Evolutionary conservation across 495 filamentous ascomycete species (phyloP), one percentile per base, ranked within the genome.

Genomic region (Neurospora intermedia): DNA sequence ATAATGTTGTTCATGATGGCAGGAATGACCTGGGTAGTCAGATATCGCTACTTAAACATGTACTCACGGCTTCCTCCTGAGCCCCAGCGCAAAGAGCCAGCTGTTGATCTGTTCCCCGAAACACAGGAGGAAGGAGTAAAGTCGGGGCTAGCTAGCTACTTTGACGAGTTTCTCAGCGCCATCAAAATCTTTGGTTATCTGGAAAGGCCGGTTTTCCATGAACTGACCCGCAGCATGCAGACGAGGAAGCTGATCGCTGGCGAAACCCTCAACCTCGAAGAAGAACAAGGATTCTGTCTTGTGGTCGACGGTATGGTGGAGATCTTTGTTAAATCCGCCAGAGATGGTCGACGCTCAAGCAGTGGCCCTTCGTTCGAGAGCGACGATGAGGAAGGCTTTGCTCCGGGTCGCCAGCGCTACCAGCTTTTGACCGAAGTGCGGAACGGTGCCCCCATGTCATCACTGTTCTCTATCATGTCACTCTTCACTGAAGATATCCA

Each of bases 181-280:
- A 98, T 99, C 80, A 98, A 98, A 79, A 94, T 99, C 59, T 99
- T 99, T 83, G 96, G 96, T 3, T 99, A 98, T 80, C 86, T 99
- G 62, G 96, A 99, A 80, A 88, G 96, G 23, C 93, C 95, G 2
- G 96, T 99, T 16, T 99, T 98, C 79, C 96, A 99, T 79, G 96
- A 99, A 80, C 87, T 99, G 76, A 98, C 96, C 3, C 88, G 96
- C 74, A 97, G 94, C 41, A 98, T 99, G 96, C 96, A 98, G 83
- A 98, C 96, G 6, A 86, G 93, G 77, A 98, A 97, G 83, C 83
- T 99, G 54, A 94, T 98, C 73, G 96, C 96, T 20, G 96, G 96
- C 40, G 96, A 99, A 81, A 98, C 95, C 2, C 81, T 98, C 73
- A 89, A 97, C 78, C 85, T 99, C 48, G 96, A 98, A 78, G 96